Evolutionary conservation across 495 filamentous ascomycete genomes (phyloP).

Genomic region (Talaromyces proteolyticus): DNA sequence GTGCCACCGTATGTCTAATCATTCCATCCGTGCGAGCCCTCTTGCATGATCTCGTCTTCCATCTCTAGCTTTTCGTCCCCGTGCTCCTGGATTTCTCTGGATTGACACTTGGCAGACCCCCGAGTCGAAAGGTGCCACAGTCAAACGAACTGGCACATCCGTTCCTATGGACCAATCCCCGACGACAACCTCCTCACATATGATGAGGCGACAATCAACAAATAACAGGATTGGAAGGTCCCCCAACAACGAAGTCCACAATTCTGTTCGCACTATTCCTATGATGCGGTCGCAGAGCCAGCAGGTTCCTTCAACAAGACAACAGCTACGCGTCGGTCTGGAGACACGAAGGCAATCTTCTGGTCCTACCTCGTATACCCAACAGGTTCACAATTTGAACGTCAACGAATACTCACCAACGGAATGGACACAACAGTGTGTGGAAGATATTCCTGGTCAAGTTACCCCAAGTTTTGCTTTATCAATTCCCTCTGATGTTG

Average conservation of each 20-base stretch:
- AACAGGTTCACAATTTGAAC: constrained; percentile 25
- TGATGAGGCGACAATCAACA: constrained; percentile 18
- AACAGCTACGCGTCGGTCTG: background rate
- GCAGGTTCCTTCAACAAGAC: constrained; percentile 23
- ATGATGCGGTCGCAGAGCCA: constrained; percentile 44
- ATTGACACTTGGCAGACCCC: constrained; percentile 45
- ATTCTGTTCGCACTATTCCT: constrained; percentile 23
- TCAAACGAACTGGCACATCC: constrained; percentile 1
- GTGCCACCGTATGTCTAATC: constrained; percentile 43
- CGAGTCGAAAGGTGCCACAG: constrained; percentile 19
- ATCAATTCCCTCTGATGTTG: constrained; percentile 20
- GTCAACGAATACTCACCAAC: constrained; percentile 38
- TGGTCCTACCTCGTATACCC: constrained; percentile 19
- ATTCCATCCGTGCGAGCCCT: constrained; percentile 19
- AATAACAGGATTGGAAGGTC: constrained; percentile 18
- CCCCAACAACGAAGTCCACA: constrained; percentile 10
- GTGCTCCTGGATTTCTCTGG: constrained; percentile 26
- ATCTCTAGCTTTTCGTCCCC: constrained; percentile 2
- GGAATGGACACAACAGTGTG: constrained; percentile 33
- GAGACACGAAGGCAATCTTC: constrained; percentile 27
- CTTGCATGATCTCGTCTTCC: constrained; percentile 11
- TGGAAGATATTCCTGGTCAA: constrained; percentile 22
- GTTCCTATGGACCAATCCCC: background rate
- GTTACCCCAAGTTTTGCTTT: constrained; percentile 23
- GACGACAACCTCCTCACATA: background rate